Evolutionary conservation across 345 rosid genomes (phyloP).

Genomic region (Lepidium africanum): DNA sequence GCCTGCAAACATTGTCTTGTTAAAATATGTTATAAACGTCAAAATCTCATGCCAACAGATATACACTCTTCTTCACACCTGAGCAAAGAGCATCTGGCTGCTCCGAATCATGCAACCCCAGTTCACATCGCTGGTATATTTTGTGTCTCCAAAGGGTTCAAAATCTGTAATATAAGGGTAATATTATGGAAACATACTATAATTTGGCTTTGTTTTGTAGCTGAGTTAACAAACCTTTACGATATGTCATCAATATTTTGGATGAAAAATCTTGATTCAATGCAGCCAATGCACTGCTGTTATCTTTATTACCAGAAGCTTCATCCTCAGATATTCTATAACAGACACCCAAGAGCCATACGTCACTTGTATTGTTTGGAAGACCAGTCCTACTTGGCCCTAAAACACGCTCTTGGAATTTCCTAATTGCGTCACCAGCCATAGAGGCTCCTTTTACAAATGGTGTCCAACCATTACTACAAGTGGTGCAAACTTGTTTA

Average conservation of each 20-base stretch:
- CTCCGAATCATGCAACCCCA: slow-evolving; percentile 99
- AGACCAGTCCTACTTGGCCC: slow-evolving; percentile 66
- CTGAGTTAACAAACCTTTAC: slow-evolving; percentile 56
- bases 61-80: slow-evolving; percentile 33
- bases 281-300: slow-evolving; percentile 40
- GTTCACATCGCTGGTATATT: slow-evolving; percentile 58
- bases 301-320: slow-evolving; percentile 32
- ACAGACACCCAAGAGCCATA: slow-evolving; percentile 81
- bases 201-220: not conserved
- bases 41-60: not conserved
- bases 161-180: slow-evolving; percentile 46
- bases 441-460: slow-evolving; percentile 53
- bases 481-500: slow-evolving; percentile 30
- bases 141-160: slow-evolving; percentile 60
- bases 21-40: not conserved
- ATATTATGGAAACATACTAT: not conserved
- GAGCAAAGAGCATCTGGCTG: slow-evolving; percentile 96
- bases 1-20: slow-evolving; percentile 43
- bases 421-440: slow-evolving; percentile 72
- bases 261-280: slow-evolving; percentile 73
- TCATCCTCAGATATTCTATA: slow-evolving; percentile 55
- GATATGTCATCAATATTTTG: slow-evolving; percentile 67
- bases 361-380: slow-evolving; percentile 50
- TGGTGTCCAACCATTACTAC: slow-evolving; percentile 65
- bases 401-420: slow-evolving; percentile 76